Base-by-base conservation (phyloP, 2,329 filamentous ascomycete genomes). In the Penicillium fuscoglaucum region DNA sequence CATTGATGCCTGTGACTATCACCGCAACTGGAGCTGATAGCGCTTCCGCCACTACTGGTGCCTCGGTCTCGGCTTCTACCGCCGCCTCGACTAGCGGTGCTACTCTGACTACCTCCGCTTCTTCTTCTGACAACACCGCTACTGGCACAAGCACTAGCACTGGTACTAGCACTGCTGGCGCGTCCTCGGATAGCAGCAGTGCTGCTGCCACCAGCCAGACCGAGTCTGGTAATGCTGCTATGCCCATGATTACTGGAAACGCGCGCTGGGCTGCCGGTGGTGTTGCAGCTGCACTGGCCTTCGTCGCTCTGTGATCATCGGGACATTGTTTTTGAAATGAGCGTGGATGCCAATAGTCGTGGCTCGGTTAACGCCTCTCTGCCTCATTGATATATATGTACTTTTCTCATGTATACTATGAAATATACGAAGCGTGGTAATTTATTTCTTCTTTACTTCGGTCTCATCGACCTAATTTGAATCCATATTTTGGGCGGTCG, bases 161-260 rank as follows among this genome's bases (percentile, higher is more conserved):
- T 19, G 40, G 40, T 24, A 61, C 57, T 29, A 39, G 35, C 21
- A 39, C 58, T 33, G 39, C 17, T 28, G 17, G 24, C 4, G 39
- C 10, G 2, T 33, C 52, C 19, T 43, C 45, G 24, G 44, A 26
- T 26, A 41, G 35, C 26, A 49, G 52, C n/a, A 58, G 35, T 17
- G 45, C 46, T 54, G 44, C 54, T 15, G 57, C 60, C 12, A 54
- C 49, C 2, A 61, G 31, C n/a, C 28, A 49, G 9, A 58, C 62
- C 21, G 26, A 54, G 40, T 54, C 47, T 45, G 41, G 44, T 8
- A 65, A 65, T 15, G 62, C 62, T 28, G 62, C 61, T 44, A 52
- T 63, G 59, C 62, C 61, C 1, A 56, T 57, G 53, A 55, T 61
- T 13, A 63, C 61, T 41, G 61, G 53, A 26, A 60, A 60, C 21